These are phyloP conservation scores for Oxyria digyna DNA, from an alignment of 148 eudicot genomes.

Conservation along the genomic window DNA sequence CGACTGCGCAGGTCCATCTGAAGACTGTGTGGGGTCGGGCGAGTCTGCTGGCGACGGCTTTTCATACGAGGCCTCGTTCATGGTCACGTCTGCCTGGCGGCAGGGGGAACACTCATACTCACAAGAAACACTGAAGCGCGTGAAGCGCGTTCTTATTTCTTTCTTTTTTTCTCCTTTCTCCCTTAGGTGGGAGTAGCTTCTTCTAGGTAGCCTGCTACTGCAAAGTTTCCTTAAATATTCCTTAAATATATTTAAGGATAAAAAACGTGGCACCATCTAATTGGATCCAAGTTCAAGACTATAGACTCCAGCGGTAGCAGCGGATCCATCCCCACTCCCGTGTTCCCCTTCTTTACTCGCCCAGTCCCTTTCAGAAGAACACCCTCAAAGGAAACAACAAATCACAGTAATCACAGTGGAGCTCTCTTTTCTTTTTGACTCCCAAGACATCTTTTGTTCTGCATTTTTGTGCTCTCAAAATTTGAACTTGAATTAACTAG, in stretches of 20 bases:
- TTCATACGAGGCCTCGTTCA: too few relatives aligned
- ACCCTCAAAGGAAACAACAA: slow-evolving; percentile 5
- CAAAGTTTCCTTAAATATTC: not conserved
- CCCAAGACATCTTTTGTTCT: not conserved
- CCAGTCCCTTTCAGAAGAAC: slow-evolving; percentile 6
- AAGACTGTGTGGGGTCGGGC: too few relatives aligned
- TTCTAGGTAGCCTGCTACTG: not conserved
- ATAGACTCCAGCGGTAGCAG: not conserved
- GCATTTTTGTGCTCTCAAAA: not conserved
- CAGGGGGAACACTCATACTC: too few relatives aligned
- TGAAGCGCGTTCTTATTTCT: too few relatives aligned
- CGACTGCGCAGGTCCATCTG: too few relatives aligned
- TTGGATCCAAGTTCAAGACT: not conserved
- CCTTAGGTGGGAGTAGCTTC: not conserved
- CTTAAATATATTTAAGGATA: not conserved
- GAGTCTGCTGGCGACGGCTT: too few relatives aligned
- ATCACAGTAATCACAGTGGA: not conserved
- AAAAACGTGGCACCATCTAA: not conserved
- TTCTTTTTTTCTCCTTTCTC: too few relatives aligned
- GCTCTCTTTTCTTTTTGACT: not conserved
- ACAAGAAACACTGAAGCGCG: too few relatives aligned
- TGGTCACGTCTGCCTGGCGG: too few relatives aligned
- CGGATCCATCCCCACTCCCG: slow-evolving; percentile 6
- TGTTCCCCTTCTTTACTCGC: not conserved
- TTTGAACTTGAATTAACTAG: slow-evolving; percentile 8